Evolutionary conservation across 805 yeast species (phyloP).

Genomic region (Barnettozyma californica): DNA sequence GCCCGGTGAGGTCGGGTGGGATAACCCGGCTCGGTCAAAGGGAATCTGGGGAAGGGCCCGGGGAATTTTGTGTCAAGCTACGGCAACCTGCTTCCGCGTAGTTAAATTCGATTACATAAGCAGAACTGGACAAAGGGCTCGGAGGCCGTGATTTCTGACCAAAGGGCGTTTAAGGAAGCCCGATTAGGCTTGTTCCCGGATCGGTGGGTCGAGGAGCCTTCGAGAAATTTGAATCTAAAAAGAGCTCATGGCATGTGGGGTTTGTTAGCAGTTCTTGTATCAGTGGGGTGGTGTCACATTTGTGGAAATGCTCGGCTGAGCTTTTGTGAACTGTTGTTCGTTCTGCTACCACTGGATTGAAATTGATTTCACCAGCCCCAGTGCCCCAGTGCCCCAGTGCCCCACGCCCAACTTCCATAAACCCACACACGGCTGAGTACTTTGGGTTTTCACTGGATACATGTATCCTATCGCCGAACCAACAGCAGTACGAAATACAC

Average conservation of each 20-base stretch:
- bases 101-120: not conserved
- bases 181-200: not conserved
- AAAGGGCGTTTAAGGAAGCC: conserved; percentile 1
- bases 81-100: conserved; percentile 1
- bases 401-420: not conserved
- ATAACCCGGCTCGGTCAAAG: conserved; percentile 4
- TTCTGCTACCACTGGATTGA: too few species aligned
- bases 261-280: not conserved
- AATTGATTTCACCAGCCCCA: too few species aligned
- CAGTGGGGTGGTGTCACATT: not conserved
- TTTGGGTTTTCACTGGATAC: not conserved
- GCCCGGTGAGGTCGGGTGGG: conserved; percentile 1
- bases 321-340: not conserved
- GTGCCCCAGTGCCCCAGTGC: not conserved
- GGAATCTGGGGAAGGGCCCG: conserved; percentile 5
- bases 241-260: not conserved
- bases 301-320: not conserved
- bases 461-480: conserved; percentile 1
- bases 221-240: not conserved
- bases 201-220: not conserved
- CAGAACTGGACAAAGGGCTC: not conserved
- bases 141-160: not conserved
- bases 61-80: not conserved
- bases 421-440: not conserved
- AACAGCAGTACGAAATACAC: not conserved